Percentiles rank a stretch among this genome's conserved stretches.
Evolutionary conservation across 2,329 filamentous ascomycete species (phyloP).

Genomic region (Xylogone sp.): DNA sequence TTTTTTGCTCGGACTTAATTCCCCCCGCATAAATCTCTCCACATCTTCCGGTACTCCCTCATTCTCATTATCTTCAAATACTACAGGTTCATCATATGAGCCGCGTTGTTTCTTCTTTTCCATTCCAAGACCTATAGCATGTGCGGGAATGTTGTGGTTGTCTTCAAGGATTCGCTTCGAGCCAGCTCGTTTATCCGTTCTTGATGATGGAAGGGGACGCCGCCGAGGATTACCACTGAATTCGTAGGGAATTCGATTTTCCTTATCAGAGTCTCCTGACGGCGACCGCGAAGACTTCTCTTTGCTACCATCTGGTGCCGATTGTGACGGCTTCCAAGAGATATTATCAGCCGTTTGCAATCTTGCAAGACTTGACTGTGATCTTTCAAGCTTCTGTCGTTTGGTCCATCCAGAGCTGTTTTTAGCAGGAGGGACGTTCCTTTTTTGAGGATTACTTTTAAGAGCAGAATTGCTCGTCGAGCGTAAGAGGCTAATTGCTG

Average conservation of each 20-base stretch:
- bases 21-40: slow-evolving; percentile 67
- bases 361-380: slow-evolving; percentile 58
- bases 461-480: slow-evolving; percentile 58
- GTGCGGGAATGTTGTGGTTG: slow-evolving; percentile 19
- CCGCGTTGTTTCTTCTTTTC: slow-evolving; percentile 18
- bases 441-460: slow-evolving; percentile 57
- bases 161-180: slow-evolving; percentile 22
- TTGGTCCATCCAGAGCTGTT: slow-evolving; percentile 40
- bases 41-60: slow-evolving; percentile 54
- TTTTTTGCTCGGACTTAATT: slow-evolving; percentile 66
- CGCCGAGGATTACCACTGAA: slow-evolving; percentile 38
- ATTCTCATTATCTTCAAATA: slow-evolving; percentile 48
- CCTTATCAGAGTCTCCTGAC: slow-evolving; percentile 83
- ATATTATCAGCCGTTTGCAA: slow-evolving; percentile 44
- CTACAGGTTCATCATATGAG: slow-evolving; percentile 33
- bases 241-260: slow-evolving; percentile 72
- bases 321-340: slow-evolving; percentile 14
- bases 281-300: slow-evolving; percentile 41
- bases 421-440: slow-evolving; percentile 49
- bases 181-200: slow-evolving; percentile 13
- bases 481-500: slow-evolving; percentile 76
- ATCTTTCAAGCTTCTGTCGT: slow-evolving; percentile 58
- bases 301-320: slow-evolving; percentile 23
- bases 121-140: slow-evolving; percentile 19
- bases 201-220: slow-evolving; percentile 23